Percentiles rank a stretch among this genome's conserved stretches.
Conservation (phyloP, 345 rosid genomes). For the Hypericum perforatum region DNA sequence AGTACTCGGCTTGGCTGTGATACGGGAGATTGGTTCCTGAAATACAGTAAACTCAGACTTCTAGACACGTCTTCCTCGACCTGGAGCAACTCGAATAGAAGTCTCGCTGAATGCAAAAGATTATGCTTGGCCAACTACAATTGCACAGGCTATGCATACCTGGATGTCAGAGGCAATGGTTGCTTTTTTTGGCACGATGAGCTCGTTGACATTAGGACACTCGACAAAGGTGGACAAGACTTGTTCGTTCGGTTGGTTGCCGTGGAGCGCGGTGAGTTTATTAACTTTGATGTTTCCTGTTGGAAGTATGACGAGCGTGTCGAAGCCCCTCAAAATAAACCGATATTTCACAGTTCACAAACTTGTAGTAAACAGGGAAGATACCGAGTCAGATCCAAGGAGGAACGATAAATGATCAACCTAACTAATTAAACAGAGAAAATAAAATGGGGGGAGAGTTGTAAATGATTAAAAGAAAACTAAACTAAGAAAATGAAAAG, state of each 20-base stretch:
- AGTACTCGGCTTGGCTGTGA: not conserved
- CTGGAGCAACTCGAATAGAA: not conserved
- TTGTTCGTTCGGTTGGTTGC: not conserved
- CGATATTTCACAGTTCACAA: too few relatives aligned
- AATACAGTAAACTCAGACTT: not conserved
- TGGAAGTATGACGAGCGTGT: too few relatives aligned
- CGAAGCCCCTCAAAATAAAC: too few relatives aligned
- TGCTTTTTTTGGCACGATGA: conserved; percentile 1
- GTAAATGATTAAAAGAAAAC: too few relatives aligned
- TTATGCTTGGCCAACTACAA: not conserved
- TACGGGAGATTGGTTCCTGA: not conserved
- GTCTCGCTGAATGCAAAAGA: not conserved
- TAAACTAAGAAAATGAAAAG: too few relatives aligned
- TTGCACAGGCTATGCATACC: not conserved
- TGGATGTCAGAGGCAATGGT: not conserved
- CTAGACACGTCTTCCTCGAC: not conserved
- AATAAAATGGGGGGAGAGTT: too few relatives aligned
- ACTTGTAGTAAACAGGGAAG: too few relatives aligned
- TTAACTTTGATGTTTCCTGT: not conserved
- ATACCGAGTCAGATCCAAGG: too few relatives aligned
- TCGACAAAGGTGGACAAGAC: not conserved
- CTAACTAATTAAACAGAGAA: too few relatives aligned
- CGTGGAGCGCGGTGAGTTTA: not conserved
- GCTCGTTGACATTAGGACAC: not conserved
- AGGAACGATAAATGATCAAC: too few relatives aligned